Evolutionary conservation across 306 rosid species (phyloP).

Genomic region (Boehmeria nivea): DNA sequence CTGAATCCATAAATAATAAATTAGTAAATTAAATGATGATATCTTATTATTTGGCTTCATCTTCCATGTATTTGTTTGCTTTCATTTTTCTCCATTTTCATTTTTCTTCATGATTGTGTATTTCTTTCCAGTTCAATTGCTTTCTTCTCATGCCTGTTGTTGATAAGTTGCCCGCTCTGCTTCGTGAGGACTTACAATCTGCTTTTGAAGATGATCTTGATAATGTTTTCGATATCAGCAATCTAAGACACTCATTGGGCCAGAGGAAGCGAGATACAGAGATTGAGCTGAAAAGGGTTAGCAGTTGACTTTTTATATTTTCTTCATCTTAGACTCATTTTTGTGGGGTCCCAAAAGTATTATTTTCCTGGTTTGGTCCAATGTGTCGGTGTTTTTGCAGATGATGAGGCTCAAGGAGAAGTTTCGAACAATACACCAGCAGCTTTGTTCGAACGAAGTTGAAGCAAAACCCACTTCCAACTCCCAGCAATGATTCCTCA

Average conservation of each 20-base stretch:
- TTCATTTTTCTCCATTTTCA: neutral
- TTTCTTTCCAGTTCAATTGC: constrained; percentile 82
- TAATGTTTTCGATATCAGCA: constrained; percentile 79
- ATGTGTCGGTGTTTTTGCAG: too few relatives aligned
- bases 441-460: constrained; percentile 45
- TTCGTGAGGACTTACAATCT: constrained; percentile 86
- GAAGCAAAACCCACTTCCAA: constrained; percentile 19
- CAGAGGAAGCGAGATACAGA: constrained; percentile 73
- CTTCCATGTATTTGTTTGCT: neutral
- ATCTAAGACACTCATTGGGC: constrained; percentile 56
- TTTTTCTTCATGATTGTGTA: constrained; percentile 13
- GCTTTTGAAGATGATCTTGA: constrained; percentile 84
- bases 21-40: neutral
- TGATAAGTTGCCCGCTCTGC: constrained; percentile 91
- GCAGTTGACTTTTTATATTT: constrained; percentile 1
- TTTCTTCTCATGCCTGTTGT: constrained; percentile 97
- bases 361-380: constrained; percentile 8
- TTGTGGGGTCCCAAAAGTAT: neutral
- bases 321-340: constrained; percentile 15
- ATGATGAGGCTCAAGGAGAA: constrained; percentile 90
- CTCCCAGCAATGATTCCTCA: constrained; percentile 12
- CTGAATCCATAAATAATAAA: neutral
- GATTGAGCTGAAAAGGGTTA: constrained; percentile 89
- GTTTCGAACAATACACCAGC: constrained; percentile 71
- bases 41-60: neutral